These are phyloP conservation scores for Aspergillus oerlinghausenensis DNA, from an alignment of 2,329 filamentous ascomycete species.

Conservation along the genomic window DNA sequence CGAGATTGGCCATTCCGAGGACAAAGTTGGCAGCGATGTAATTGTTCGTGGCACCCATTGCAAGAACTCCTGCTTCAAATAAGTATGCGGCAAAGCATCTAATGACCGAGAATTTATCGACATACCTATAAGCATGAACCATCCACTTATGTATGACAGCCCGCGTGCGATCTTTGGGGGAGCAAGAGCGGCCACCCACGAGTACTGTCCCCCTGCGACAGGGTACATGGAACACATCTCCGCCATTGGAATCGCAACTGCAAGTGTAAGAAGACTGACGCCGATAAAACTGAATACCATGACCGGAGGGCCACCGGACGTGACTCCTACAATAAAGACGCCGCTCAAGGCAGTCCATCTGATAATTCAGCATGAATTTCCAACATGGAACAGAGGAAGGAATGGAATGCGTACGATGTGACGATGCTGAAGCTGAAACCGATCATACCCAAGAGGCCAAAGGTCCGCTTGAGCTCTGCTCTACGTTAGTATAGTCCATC, in stretches of 20 bases:
- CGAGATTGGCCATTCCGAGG: constrained; percentile 51
- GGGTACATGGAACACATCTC: constrained; percentile 57
- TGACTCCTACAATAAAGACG: constrained; percentile 53
- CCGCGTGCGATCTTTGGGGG: constrained; percentile 44
- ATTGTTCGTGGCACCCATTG: constrained; percentile 53
- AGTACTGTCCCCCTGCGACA: constrained; percentile 54
- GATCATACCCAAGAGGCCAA: constrained; percentile 54
- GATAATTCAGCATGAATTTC: not conserved
- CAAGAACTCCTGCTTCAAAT: constrained; percentile 38
- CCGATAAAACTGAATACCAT: constrained; percentile 57
- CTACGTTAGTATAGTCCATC: not conserved
- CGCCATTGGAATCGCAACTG: constrained; percentile 56
- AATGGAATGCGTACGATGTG: constrained; percentile 37
- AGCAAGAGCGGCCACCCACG: constrained; percentile 54
- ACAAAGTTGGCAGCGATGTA: constrained; percentile 54
- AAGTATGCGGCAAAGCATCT: not conserved
- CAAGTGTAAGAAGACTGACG: constrained; percentile 48
- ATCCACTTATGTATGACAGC: constrained; percentile 44
- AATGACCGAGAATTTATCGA: not conserved
- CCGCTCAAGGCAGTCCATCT: constrained; percentile 55
- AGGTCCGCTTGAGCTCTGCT: constrained; percentile 53
- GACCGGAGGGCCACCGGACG: constrained; percentile 53
- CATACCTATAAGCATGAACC: constrained; percentile 47
- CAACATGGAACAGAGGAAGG: not conserved
- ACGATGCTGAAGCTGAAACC: constrained; percentile 58